Conservation (phyloP, 306 rosid species). For the Herpetospermum pedunculosum region DNA sequence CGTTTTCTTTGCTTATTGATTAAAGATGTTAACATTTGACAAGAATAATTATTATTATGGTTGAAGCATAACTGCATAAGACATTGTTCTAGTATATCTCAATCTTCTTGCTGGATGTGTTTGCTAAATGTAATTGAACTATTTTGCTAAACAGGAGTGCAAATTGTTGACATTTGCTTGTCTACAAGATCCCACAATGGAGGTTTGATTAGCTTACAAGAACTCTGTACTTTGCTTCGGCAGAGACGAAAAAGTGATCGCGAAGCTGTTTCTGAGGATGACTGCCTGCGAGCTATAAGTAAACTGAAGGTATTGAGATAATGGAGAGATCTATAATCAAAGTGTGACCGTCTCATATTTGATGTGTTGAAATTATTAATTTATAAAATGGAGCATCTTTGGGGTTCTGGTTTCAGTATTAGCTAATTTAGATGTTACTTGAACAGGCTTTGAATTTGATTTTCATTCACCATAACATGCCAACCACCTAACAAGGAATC, state of each 20-base stretch:
- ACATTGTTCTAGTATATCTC: neutral
- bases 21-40: neutral
- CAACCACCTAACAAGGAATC: too few relatives aligned
- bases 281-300: slow-evolving; percentile 85
- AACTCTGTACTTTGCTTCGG: slow-evolving; percentile 65
- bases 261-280: slow-evolving; percentile 89
- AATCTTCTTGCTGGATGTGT: neutral
- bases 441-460: neutral
- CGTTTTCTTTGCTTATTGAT: neutral
- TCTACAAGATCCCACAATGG: slow-evolving; percentile 87
- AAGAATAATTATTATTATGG: neutral
- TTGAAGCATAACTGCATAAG: neutral
- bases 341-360: neutral
- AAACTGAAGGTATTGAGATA: slow-evolving; percentile 65
- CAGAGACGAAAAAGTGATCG: slow-evolving; percentile 70
- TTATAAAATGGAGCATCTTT: neutral
- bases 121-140: slow-evolving; percentile 21
- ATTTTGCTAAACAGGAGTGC: slow-evolving; percentile 80
- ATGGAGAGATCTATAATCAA: neutral
- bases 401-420: neutral
- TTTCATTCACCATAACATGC: neutral
- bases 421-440: neutral
- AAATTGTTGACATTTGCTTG: slow-evolving; percentile 89
- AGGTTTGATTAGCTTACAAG: slow-evolving; percentile 79
- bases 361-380: neutral